Base-by-base conservation (phyloP, 2,329 filamentous ascomycete genomes). In the Elsinoe batatas region DNA sequence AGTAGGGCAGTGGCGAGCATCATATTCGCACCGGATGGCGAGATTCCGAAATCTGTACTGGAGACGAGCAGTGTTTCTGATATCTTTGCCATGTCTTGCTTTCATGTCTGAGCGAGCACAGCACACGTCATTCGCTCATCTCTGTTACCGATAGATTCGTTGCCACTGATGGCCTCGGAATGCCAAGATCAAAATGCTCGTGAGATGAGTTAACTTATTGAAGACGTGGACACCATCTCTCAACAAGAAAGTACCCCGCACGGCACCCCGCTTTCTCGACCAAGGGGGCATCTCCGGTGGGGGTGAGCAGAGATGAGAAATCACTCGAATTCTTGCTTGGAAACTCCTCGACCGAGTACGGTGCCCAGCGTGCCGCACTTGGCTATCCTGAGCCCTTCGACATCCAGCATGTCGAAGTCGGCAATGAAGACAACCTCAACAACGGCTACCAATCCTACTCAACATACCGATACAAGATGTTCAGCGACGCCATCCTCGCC, bases 371-470 rank as follows among this genome's bases (percentile, higher is more conserved):
- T 15, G 81, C 80, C 5, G 68, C 76, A 42, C 72, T 83, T 2
- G 83, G 83, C 3, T 78, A 84, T 61, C 75, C 80, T 0, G 73
- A 81, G 57, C 83, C 83, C 0, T 86, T 80, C 69, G 71, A 65
- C 30, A 72, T 87, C 49, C 71, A 76, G 10, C 83, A 79, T 61
- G 79, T 86, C 55, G 83, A 86, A 67, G 69, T 86, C 42, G 83
- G 84, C 57, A 86, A 87, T 64, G 83, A 87, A 64, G 83, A 87
- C 61, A 79, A 79, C 72, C 75, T 84, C 3, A 75, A 73, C 22
- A 46, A 40, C 7, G 77, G 75, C 62, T 64, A 62, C 61, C 64
- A 54, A 43, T 63, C 54, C 40, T 71, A 62, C 62, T 64, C 20
- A 62, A 72, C 75, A 50, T 74, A 79, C 57, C 77, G 82, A 3